Conservation (phyloP, 2,329 filamentous ascomycete genomes). For the Aplosporella prunicola region DNA sequence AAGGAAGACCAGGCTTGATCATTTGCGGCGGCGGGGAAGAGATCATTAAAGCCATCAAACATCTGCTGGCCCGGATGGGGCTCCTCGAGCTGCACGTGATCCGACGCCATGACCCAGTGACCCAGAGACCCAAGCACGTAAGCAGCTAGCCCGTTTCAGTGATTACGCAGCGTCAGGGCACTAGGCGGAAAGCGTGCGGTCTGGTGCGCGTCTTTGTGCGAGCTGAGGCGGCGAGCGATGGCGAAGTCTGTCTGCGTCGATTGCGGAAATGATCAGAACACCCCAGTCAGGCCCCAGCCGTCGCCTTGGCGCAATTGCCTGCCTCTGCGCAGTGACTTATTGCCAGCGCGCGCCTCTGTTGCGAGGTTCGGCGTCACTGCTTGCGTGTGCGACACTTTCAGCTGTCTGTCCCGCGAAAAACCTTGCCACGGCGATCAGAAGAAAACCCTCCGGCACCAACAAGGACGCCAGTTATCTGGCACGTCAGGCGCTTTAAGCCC, state of each 20-base stretch:
- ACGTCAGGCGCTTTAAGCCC: constrained; percentile 7
- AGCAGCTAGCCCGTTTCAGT: too few species aligned
- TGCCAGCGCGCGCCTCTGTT: constrained; percentile 8
- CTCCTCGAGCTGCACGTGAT: constrained; percentile 14
- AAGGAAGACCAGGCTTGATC: constrained; percentile 19
- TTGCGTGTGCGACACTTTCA: background rate
- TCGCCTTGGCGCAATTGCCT: too few species aligned
- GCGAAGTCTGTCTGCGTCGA: too few species aligned
- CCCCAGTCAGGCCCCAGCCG: too few species aligned
- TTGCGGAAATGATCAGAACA: too few species aligned
- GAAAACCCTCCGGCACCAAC: constrained; percentile 5
- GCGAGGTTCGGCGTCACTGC: constrained; percentile 9
- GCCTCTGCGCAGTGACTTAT: too few species aligned
- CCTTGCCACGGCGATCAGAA: constrained; percentile 3
- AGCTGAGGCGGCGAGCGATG: constrained; percentile 9
- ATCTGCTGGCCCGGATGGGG: constrained; percentile 10
- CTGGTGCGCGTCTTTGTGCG: constrained; percentile 7
- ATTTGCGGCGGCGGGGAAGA: constrained; percentile 17
- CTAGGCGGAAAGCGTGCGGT: background rate
- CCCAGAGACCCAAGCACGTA: too few species aligned
- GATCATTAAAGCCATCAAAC: constrained; percentile 4
- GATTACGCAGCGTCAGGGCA: too few species aligned
- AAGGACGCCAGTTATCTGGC: constrained; percentile 13
- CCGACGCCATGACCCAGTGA: constrained; percentile 12
- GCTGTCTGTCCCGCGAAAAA: constrained; percentile 7